Evolutionary conservation across 805 yeast genomes (phyloP), one percentile per base, ranked within the genome.

Genomic region (Candida sithepensis): DNA sequence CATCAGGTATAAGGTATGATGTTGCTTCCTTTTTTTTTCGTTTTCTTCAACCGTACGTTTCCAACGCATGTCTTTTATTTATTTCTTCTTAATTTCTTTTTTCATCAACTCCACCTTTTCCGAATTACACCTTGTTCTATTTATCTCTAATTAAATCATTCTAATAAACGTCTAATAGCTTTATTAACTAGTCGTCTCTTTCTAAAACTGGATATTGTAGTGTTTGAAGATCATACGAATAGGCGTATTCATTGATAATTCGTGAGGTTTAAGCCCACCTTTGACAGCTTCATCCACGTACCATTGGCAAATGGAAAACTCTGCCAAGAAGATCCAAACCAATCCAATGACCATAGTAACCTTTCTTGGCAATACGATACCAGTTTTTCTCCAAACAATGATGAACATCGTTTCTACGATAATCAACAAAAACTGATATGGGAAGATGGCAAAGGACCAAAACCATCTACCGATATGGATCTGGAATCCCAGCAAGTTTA

Each of bases 251-350:
- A 39, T 3, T 3, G 18, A 9, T 20, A 50, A 44, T 14, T 52
- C 50, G n/a, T 38, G 22, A 14, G 51, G 26, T n/a, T 33, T 21
- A 19, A 53, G 33, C 2, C 57, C 57, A 10, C 57, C 52, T 49
- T 55, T 55, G 2, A 45, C 46, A n/a, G 51, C 9, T 16, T 55
- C 58, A 32, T 55, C 58, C 10, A 52, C 21, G 16, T 55, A 55
- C 9, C 37, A 9, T n/a, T 53, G 55, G 7, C 49, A 18, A 30
- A 50, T 22, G 9, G 19, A 16, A 6, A 46, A 43, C 33, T 55
- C 52, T 2, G 52, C 32, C 4, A 46, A 13, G 6, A 36, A 16
- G 13, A 55, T 51, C 53, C 57, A 55, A 3, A 23, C 19, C 3
- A 53, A 8, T 19, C 57, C 58, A n/a, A 55, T 32, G 2, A 44